phyloP scores from a whole-genome alignment of 495 filamentous ascomycete species.

The Penicillium steckii region DNA sequence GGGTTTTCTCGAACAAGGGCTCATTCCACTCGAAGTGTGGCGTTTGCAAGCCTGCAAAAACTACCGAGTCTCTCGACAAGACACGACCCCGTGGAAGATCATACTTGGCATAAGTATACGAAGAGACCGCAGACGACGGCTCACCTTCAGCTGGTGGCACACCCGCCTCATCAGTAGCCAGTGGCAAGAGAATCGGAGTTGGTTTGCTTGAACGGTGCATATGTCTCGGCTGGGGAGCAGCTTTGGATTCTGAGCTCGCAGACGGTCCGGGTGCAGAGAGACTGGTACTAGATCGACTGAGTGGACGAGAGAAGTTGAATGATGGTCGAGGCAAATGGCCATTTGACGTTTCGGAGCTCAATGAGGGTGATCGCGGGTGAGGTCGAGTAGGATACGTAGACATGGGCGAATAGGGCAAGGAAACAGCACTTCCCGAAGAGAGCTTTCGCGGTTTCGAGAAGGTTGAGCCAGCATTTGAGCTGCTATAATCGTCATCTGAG shows the following conservation, averaged over 20 bases:
- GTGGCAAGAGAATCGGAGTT: conserved; percentile 37
- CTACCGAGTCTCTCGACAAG: conserved; percentile 66
- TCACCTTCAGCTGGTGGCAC: conserved; percentile 25
- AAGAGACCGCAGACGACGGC: conserved; percentile 54
- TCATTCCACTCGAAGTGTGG: conserved; percentile 62
- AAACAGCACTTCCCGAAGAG: conserved; percentile 64
- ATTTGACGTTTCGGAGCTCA: conserved; percentile 74
- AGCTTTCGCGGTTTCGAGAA: conserved; percentile 57
- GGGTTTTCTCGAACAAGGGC: conserved; percentile 51
- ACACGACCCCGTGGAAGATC: conserved; percentile 76
- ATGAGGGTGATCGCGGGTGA: conserved; percentile 72
- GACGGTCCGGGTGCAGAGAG: conserved; percentile 44
- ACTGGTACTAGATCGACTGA: conserved; percentile 72
- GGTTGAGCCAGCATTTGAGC: conserved; percentile 51
- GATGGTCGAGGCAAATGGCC: conserved; percentile 66
- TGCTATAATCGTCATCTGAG: conserved; percentile 62
- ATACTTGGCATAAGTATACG: conserved; percentile 83
- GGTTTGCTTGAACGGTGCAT: conserved; percentile 40
- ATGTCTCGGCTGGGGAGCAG: conserved; percentile 8
- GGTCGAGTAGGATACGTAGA: conserved; percentile 53
- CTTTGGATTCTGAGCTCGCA: conserved; percentile 23
- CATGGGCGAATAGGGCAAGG: conserved; percentile 60
- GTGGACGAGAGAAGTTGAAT: conserved; percentile 90
- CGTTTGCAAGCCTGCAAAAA: conserved; percentile 60
- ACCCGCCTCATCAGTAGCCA: conserved; percentile 21